Evolutionary conservation across 805 yeast species (phyloP).

Genomic region (Blastobotrys peoriensis): DNA sequence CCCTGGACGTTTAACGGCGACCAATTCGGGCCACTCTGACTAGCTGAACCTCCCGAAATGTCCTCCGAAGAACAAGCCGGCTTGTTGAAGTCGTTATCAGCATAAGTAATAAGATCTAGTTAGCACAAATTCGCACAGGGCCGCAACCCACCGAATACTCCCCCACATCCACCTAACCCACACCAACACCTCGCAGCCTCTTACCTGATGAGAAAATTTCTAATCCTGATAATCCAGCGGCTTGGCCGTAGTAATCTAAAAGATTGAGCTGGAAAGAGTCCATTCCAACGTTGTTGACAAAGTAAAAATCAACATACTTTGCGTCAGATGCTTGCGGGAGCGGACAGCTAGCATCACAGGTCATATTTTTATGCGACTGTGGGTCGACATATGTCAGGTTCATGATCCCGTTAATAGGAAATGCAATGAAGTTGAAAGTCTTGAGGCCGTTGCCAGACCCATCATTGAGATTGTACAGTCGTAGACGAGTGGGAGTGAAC

Average conservation of each 20-base stretch:
- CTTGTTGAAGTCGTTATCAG: conserved; percentile 66
- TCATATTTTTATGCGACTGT: conserved; percentile 42
- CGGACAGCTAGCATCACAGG: conserved; percentile 91
- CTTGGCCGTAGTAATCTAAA: conserved; percentile 59
- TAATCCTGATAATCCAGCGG: conserved; percentile 66
- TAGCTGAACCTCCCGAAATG: conserved; percentile 28
- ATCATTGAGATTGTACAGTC: conserved; percentile 59
- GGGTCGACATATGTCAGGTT: conserved; percentile 84
- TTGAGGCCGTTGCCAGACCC: conserved; percentile 43
- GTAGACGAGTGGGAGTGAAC: conserved; percentile 60
- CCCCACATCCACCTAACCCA: no score
- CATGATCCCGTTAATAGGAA: conserved; percentile 85
- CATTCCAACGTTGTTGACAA: conserved; percentile 62
- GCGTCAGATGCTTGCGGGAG: conserved; percentile 37
- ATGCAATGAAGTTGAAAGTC: conserved; percentile 64
- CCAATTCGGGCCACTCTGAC: conserved; percentile 27
- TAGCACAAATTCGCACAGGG: no score
- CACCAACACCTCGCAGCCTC: not conserved
- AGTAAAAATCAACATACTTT: conserved; percentile 74
- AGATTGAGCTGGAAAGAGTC: conserved; percentile 58
- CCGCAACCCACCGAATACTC: no score
- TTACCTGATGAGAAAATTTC: conserved; percentile 52
- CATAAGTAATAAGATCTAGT: conserved; percentile 50
- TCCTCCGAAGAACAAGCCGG: conserved; percentile 41
- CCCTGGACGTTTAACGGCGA: conserved; percentile 1